A percentile compares a stretch with the other conserved stretches of the same genome.
These are phyloP conservation scores for Clavulina sp. DNA, from an alignment of 768 basidiomycete genomes.

Conservation along the genomic window DNA sequence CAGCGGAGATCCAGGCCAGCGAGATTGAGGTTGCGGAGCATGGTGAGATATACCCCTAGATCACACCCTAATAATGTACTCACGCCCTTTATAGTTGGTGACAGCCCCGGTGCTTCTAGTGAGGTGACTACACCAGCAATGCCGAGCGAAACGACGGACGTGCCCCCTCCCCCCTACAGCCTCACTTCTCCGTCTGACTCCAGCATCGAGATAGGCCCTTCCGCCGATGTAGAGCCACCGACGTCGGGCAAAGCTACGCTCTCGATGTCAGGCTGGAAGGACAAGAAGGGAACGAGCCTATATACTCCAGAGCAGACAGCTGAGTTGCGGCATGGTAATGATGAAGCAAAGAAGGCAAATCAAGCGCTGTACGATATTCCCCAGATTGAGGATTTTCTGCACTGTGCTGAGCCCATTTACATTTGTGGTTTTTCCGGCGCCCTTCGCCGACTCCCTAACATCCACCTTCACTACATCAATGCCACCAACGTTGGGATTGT, in stretches of 20 bases:
- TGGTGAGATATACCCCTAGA: too few species aligned
- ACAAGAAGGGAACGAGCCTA: slow-evolving; percentile 24
- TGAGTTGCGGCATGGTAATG: slow-evolving; percentile 67
- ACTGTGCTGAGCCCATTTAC: background rate
- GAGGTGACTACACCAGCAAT: too few species aligned
- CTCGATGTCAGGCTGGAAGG: slow-evolving; percentile 13
- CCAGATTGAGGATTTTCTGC: background rate
- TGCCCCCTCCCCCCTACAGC: too few species aligned
- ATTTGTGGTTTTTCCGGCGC: background rate
- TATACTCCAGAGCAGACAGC: slow-evolving; percentile 68
- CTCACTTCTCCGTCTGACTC: background rate
- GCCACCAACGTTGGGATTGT: too few species aligned
- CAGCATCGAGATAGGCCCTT: too few species aligned
- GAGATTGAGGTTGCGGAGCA: too few species aligned
- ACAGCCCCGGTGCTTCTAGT: too few species aligned
- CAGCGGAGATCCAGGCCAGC: slow-evolving; percentile 74
- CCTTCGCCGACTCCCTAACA: background rate
- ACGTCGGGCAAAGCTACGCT: background rate
- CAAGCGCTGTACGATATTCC: slow-evolving; percentile 50
- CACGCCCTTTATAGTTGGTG: too few species aligned
- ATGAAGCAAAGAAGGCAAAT: slow-evolving; percentile 61
- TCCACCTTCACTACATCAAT: too few species aligned
- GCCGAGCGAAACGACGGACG: slow-evolving; percentile 70
- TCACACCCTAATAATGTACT: too few species aligned
- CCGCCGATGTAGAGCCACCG: slow-evolving; percentile 9